Evolutionary conservation across 2,329 filamentous ascomycete genomes (phyloP).

Genomic region (Cercospora zeae-maydis): DNA sequence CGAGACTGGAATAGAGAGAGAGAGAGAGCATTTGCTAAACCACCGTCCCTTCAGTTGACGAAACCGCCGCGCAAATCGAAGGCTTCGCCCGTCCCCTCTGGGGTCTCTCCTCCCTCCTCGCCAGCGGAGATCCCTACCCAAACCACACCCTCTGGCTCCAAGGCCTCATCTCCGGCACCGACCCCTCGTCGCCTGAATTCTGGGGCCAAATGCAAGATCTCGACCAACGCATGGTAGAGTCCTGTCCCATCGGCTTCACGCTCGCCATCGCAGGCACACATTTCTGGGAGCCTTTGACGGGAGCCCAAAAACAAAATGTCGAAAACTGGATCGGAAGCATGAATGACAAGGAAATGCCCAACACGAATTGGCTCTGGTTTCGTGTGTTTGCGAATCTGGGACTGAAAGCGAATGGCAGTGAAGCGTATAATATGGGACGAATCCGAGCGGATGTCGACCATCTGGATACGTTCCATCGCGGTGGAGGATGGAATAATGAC

Average conservation of each 20-base stretch:
- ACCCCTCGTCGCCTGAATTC: conserved; percentile 66
- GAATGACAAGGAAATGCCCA: conserved; percentile 68
- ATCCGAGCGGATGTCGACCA: conserved; percentile 74
- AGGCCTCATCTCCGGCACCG: conserved; percentile 66
- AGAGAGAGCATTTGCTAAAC: no score
- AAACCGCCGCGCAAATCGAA: conserved; percentile 72
- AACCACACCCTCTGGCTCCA: conserved; percentile 65
- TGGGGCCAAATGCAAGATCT: conserved; percentile 74
- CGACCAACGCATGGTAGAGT: conserved; percentile 81
- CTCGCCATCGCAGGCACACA: conserved; percentile 62
- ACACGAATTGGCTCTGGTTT: conserved; percentile 77
- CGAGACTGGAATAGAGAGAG: no score
- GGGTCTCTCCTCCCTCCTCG: conserved; percentile 68
- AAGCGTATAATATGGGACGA: conserved; percentile 62
- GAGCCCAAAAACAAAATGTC: conserved; percentile 61
- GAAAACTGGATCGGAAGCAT: conserved; percentile 72
- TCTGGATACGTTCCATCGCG: conserved; percentile 76
- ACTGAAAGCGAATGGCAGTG: conserved; percentile 68
- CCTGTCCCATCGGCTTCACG: conserved; percentile 73
- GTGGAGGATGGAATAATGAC: conserved; percentile 75
- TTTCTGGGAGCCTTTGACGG: conserved; percentile 65
- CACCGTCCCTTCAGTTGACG: no score
- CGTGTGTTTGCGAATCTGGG: conserved; percentile 79
- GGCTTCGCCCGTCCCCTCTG: conserved; percentile 72
- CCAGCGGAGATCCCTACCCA: conserved; percentile 62